phyloP scores from a whole-genome alignment of 345 rosid species.

The Lepidium sativum region DNA sequence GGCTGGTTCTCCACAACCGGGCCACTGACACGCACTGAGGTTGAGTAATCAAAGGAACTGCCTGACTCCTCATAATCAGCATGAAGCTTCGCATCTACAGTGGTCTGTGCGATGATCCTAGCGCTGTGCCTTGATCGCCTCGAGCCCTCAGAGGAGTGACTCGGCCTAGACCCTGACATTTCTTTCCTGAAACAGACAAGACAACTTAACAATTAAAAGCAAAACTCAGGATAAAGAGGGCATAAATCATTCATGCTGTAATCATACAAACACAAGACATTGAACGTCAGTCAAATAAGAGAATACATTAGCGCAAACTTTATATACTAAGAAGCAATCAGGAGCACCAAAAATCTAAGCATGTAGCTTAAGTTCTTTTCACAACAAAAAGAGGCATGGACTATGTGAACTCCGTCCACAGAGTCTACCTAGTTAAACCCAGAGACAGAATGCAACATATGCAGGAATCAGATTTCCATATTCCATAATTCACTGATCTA shows the following conservation, averaged over 20 bases:
- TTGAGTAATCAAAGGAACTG: constrained; percentile 82
- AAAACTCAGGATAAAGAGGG: not conserved
- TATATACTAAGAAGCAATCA: not conserved
- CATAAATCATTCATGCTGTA: not conserved
- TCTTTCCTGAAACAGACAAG: constrained; percentile 16
- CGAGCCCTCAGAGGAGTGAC: constrained; percentile 60
- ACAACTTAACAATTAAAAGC: constrained; percentile 4
- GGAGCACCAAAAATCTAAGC: not conserved
- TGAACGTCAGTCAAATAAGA: not conserved
- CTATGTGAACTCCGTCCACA: not conserved
- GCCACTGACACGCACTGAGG: constrained; percentile 54
- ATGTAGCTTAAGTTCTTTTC: not conserved
- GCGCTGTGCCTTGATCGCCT: constrained; percentile 75
- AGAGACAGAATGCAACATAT: not conserved
- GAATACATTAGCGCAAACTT: not conserved
- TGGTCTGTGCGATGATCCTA: constrained; percentile 83
- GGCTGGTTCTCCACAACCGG: constrained; percentile 42
- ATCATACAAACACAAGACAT: not conserved
- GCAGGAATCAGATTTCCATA: not conserved
- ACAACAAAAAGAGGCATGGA: not conserved
- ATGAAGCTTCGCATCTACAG: constrained; percentile 86
- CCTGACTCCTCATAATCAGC: constrained; percentile 89
- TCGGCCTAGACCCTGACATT: constrained; percentile 84
- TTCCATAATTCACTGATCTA: not conserved
- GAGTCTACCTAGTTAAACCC: not conserved